Conservation (phyloP, 2,329 filamentous ascomycete species). For the Alternaria sp. region DNA sequence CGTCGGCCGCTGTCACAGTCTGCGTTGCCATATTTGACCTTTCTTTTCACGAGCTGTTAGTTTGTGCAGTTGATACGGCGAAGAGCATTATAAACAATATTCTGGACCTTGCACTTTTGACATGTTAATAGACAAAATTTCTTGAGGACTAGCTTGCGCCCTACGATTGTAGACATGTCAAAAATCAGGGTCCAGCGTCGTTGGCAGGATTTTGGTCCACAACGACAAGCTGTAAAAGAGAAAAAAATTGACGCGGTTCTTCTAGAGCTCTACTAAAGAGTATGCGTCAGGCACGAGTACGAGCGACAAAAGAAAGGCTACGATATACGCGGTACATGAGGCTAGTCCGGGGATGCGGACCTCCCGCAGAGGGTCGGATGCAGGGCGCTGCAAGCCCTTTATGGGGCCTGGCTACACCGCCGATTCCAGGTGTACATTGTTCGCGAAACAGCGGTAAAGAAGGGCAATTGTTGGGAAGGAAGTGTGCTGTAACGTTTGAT, state of each 20-base stretch:
- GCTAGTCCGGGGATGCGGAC: not conserved
- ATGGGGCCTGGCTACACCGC: constrained; percentile 3
- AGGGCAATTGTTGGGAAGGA: not conserved
- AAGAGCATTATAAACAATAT: not conserved
- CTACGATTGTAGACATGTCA: not conserved
- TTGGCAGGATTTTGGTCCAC: not conserved
- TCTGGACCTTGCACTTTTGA: not conserved
- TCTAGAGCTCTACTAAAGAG: not conserved
- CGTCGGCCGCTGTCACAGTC: not conserved
- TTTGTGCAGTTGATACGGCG: not conserved
- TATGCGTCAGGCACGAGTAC: not conserved
- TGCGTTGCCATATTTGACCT: constrained; percentile 5
- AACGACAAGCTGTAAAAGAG: not conserved
- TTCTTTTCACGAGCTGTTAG: too few relatives aligned
- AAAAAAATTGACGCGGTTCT: not conserved
- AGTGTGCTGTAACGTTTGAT: not conserved
- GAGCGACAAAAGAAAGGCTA: not conserved
- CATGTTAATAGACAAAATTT: not conserved
- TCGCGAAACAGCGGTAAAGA: not conserved
- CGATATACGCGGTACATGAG: not conserved
- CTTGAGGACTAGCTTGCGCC: not conserved
- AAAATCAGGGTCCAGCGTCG: not conserved
- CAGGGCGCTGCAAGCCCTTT: not conserved
- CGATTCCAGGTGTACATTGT: not conserved
- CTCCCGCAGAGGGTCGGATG: not conserved